Evolutionary conservation across 768 basidiomycete genomes (phyloP).

Genomic region (Boletus vinaceobasis): DNA sequence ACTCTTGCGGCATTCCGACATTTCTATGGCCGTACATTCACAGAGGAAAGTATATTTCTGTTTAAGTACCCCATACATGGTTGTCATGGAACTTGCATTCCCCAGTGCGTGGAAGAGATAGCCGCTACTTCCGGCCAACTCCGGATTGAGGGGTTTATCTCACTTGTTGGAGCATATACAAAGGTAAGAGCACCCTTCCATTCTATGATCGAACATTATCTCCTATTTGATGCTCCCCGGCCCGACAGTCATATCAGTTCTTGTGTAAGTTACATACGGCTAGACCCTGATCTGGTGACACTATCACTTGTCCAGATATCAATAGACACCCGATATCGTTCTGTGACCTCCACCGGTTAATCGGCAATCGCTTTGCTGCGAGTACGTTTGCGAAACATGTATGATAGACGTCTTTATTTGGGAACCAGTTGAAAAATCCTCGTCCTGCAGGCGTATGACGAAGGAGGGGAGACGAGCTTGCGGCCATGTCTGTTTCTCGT

Average conservation of each 20-base stretch:
- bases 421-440: slow-evolving; percentile 1
- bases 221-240: slow-evolving; percentile 23
- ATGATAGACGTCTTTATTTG: slow-evolving; percentile 16
- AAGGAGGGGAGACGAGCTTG: slow-evolving; percentile 48
- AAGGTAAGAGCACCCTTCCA: slow-evolving; percentile 48
- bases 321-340: slow-evolving; percentile 68
- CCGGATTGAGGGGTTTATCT: slow-evolving; percentile 78
- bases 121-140: slow-evolving; percentile 45
- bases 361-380: slow-evolving; percentile 61
- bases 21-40: slow-evolving; percentile 69
- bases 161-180: slow-evolving; percentile 68
- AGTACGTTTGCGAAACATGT: slow-evolving; percentile 79
- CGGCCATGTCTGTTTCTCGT: slow-evolving; percentile 15
- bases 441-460: slow-evolving; percentile 61
- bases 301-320: slow-evolving; percentile 50
- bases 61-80: not conserved
- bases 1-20: slow-evolving; percentile 66
- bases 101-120: slow-evolving; percentile 69
- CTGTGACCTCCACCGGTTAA: slow-evolving; percentile 64
- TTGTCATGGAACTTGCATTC: slow-evolving; percentile 15
- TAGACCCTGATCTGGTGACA: slow-evolving; percentile 1
- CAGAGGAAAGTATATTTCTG: slow-evolving; percentile 48
- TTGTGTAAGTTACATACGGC: slow-evolving; percentile 55
- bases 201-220: slow-evolving; percentile 10
- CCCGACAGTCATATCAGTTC: slow-evolving; percentile 72